phyloP scores from a whole-genome alignment of 176 grass and related monocot genomes.

The Aegilops bicornis region DNA sequence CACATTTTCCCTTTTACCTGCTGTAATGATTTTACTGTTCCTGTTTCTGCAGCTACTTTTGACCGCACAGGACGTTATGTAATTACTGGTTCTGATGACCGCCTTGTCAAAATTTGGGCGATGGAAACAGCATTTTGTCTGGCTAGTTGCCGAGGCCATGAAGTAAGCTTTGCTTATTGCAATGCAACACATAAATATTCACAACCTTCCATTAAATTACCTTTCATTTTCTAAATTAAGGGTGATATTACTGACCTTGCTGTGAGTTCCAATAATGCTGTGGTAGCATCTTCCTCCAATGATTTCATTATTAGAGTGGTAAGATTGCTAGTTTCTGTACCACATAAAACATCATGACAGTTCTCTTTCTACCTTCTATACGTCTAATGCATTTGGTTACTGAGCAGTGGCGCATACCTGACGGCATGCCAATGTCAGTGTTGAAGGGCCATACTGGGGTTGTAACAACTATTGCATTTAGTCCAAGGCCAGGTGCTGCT shows the following conservation, averaged over 20 bases:
- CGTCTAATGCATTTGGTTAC: slow-evolving; percentile 31
- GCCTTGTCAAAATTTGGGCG: slow-evolving; percentile 96
- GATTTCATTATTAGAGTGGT: slow-evolving; percentile 99
- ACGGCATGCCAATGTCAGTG: slow-evolving; percentile 92
- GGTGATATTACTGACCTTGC: slow-evolving; percentile 98
- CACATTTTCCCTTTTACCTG: not conserved
- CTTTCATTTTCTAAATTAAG: slow-evolving; percentile 49
- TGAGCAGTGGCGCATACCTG: slow-evolving; percentile 89
- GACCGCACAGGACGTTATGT: slow-evolving; percentile 85
- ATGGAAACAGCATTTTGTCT: slow-evolving; percentile 98
- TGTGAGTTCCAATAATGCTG: slow-evolving; percentile 94
- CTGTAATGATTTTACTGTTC: slow-evolving; percentile 5
- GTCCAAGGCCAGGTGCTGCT: slow-evolving; percentile 82
- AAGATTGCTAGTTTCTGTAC: slow-evolving; percentile 31
- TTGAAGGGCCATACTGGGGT: slow-evolving; percentile 81
- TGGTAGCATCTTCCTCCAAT: slow-evolving; percentile 98
- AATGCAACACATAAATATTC: not conserved
- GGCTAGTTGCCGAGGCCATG: slow-evolving; percentile 90
- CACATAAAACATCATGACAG: slow-evolving; percentile 3
- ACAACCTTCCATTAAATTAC: slow-evolving; percentile 19
- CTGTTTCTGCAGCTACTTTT: slow-evolving; percentile 75
- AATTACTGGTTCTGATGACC: slow-evolving; percentile 95
- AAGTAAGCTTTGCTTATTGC: slow-evolving; percentile 59
- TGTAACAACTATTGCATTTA: slow-evolving; percentile 97
- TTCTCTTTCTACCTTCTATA: slow-evolving; percentile 25